Percentiles rank a stretch among this genome's conserved stretches.
Conservation (phyloP, 78 protist genomes). For the Protostelium mycophagum region DNA sequence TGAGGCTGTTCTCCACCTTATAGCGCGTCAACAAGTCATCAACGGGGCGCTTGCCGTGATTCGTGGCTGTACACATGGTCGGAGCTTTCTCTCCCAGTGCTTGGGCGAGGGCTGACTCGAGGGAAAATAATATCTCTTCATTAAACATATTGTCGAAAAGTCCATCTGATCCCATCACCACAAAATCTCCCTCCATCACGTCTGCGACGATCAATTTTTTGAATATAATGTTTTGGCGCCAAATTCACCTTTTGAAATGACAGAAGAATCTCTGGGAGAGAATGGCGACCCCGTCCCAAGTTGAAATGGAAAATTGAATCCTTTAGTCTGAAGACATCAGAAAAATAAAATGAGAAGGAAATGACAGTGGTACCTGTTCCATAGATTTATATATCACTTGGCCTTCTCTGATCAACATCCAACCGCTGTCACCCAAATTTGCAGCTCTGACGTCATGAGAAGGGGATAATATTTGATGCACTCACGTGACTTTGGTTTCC, state of each 20-base stretch:
- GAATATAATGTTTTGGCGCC: neutral
- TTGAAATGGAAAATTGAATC: constrained; percentile 77
- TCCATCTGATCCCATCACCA: constrained; percentile 80
- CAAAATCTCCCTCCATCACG: constrained; percentile 51
- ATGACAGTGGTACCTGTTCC: constrained; percentile 77
- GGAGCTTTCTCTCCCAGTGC: neutral
- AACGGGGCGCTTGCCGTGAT: neutral
- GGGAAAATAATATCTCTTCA: constrained; percentile 41
- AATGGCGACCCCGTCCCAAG: constrained; percentile 34
- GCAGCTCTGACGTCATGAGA: constrained; percentile 6
- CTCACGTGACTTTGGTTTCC: neutral
- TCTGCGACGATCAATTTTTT: neutral
- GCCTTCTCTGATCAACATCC: constrained; percentile 39
- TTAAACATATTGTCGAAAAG: constrained; percentile 74
- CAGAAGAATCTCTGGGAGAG: neutral
- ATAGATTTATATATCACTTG: constrained; percentile 33
- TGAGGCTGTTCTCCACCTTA: neutral
- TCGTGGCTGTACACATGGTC: neutral
- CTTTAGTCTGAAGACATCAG: neutral
- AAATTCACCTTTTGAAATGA: neutral
- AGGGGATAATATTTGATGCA: neutral
- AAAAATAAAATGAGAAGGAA: too few species aligned
- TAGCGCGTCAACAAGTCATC: too few species aligned
- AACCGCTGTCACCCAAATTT: constrained; percentile 79
- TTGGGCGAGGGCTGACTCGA: neutral